Evolutionary conservation across 805 yeast genomes (phyloP), one percentile per base, ranked within the genome.

Genomic region (Kazachstania africana): DNA sequence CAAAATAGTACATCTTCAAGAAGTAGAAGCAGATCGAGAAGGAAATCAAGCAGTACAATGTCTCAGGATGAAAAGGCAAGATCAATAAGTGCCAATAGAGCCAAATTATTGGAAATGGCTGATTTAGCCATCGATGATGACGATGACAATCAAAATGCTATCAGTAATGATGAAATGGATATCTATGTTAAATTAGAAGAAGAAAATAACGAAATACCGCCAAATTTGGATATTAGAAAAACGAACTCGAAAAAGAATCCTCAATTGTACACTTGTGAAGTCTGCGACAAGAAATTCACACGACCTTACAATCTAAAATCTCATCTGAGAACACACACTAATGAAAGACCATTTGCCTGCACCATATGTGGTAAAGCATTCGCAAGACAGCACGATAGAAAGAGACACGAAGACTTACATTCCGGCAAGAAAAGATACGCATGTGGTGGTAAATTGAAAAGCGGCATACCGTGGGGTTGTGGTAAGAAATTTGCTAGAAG

Each of bases 291-390:
- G 56, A 62, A 77, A 29, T 88, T 88, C 53, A 88, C 97, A 2
- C 62, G 97, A 34, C 95, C 95, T 0, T 91, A 91, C 55, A 91
- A 91, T 50, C 63, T 88, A 42, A 83, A 88, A 44, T 82, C 95
- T 0, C 98, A 88, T 57, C 61, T 81, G 48, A 64, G 95, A 36
- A 88, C 97, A 0, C 98, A 82, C 52, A 80, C 93, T 1, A 79
- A 79, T 48, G 93, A 81, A 47, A 59, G 85, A 32, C 93, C 91
- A 5, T 81, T 72, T 47, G 63, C 72, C 6, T 81, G 94, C 55
- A 61, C 68, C 10, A 65, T 70, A 3, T 81, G 93, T 57, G 84
- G 83, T 4, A 80, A 80, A 51, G 81, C 87, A 1, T 81, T 81
- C 62, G 87, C 87, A 5, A 58, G 91, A 36, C 77, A 75, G 34